Conservation (phyloP, 257 asterid genomes). For the Plantago major region DNA sequence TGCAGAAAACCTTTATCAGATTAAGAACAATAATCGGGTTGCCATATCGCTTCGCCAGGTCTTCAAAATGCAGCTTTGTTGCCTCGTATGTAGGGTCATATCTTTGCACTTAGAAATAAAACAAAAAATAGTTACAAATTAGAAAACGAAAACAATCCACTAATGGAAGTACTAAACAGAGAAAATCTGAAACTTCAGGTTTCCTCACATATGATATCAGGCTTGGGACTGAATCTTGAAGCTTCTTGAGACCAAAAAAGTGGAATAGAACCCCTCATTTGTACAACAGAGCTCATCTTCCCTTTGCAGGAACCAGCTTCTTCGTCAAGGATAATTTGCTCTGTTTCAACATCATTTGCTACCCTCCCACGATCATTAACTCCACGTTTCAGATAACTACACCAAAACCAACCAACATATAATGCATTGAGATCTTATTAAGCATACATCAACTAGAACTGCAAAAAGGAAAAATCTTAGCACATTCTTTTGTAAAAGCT, state of each 20-base stretch:
- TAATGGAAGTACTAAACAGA: constrained; percentile 14
- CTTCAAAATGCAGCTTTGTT: constrained; percentile 86
- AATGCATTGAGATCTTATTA: constrained; percentile 2
- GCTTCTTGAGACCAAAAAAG: constrained; percentile 99
- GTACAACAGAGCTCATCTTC: constrained; percentile 96
- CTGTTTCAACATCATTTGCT: constrained; percentile 99
- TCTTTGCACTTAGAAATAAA: constrained; percentile 72
- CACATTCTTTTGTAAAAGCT: background rate
- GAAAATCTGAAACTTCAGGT: constrained; percentile 16
- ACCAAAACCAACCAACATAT: constrained; percentile 21
- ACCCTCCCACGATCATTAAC: constrained; percentile 98
- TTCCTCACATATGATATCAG: constrained; percentile 90
- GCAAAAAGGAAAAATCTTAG: background rate
- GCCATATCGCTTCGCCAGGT: constrained; percentile 90
- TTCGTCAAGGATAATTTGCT: constrained; percentile 93
- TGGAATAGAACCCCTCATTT: constrained; percentile 99
- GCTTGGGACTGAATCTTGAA: constrained; percentile 98
- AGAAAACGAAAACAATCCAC: constrained; percentile 9
- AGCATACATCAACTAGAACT: constrained; percentile 8
- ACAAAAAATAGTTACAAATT: constrained; percentile 17
- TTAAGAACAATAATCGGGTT: constrained; percentile 94
- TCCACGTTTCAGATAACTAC: constrained; percentile 95
- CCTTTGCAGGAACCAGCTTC: constrained; percentile 97
- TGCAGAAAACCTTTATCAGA: constrained; percentile 75
- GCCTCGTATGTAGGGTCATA: constrained; percentile 99